Conservation (phyloP, 352 stramenopile species). For the Pythium insidiosum region DNA sequence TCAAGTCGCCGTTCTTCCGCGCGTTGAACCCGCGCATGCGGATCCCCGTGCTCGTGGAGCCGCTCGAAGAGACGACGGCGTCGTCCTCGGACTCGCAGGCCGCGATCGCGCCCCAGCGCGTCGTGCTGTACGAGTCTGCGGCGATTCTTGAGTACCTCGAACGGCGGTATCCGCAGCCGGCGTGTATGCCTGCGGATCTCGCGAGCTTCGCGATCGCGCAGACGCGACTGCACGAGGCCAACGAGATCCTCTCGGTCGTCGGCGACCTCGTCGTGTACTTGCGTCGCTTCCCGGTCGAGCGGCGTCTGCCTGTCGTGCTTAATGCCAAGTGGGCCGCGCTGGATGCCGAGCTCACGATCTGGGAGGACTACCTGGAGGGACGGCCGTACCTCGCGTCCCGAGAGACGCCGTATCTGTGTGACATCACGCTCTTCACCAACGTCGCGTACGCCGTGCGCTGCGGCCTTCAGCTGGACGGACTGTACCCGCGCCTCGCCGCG, state of each 20-base stretch:
- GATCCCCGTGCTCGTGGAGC: conserved; percentile 74
- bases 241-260: conserved; percentile 79
- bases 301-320: conserved; percentile 46
- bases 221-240: conserved; percentile 72
- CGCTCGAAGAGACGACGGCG: conserved; percentile 16
- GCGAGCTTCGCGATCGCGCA: conserved; percentile 57
- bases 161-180: conserved; percentile 35
- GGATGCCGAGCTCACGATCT: conserved; percentile 66
- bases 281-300: conserved; percentile 51
- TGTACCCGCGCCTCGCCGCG: conserved; percentile 70
- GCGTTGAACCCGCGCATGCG: conserved; percentile 75
- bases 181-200: conserved; percentile 42
- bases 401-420: conserved; percentile 59
- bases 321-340: conserved; percentile 63
- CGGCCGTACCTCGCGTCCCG: conserved; percentile 54
- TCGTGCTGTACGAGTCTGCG: conserved; percentile 68
- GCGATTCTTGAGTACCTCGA: conserved; percentile 82
- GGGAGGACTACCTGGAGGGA: conserved; percentile 64
- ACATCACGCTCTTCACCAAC: conserved; percentile 83
- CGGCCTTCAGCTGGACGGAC: conserved; percentile 69
- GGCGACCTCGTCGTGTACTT: conserved; percentile 77
- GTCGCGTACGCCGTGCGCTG: conserved; percentile 82
- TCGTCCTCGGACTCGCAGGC: not conserved
- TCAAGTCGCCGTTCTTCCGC: conserved; percentile 73
- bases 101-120: conserved; percentile 23